Evolutionary conservation across 768 basidiomycete species (phyloP).

Genomic region (Lactarius hengduanensis): DNA sequence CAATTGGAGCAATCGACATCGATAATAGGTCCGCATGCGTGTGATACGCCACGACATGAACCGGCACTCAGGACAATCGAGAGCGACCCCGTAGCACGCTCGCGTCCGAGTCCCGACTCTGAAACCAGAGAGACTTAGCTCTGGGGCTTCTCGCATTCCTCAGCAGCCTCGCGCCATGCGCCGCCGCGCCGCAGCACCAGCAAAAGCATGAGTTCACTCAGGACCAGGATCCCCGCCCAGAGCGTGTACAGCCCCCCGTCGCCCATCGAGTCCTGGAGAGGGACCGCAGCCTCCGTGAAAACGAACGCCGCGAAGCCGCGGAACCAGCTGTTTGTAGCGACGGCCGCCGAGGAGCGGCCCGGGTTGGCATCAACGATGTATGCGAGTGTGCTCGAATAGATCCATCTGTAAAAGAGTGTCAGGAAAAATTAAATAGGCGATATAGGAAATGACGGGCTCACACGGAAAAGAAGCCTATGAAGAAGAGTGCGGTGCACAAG

Average conservation of each 20-base stretch:
- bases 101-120: background rate
- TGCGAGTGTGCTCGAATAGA: constrained; percentile 70
- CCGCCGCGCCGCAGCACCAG: constrained; percentile 59
- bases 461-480: constrained; percentile 74
- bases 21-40: no score
- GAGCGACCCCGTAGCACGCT: background rate
- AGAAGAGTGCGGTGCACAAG: constrained; percentile 69
- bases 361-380: constrained; percentile 87
- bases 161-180: constrained; percentile 55
- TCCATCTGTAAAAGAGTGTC: constrained; percentile 40
- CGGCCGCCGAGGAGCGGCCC: constrained; percentile 73
- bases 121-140: background rate
- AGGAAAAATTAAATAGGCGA: constrained; percentile 13
- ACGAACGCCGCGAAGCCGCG: constrained; percentile 69
- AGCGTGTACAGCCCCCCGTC: constrained; percentile 81
- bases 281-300: constrained; percentile 69
- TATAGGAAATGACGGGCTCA: constrained; percentile 37
- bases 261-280: constrained; percentile 62
- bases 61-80: no score
- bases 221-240: constrained; percentile 52
- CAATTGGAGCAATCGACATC: no score
- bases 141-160: constrained; percentile 40
- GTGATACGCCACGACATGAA: no score
- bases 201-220: constrained; percentile 56
- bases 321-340: constrained; percentile 74